A percentile compares a stretch with the other conserved stretches of the same genome.
Evolutionary conservation across 129 eudicot species (phyloP).

Genomic region (Flaveria linearis): DNA sequence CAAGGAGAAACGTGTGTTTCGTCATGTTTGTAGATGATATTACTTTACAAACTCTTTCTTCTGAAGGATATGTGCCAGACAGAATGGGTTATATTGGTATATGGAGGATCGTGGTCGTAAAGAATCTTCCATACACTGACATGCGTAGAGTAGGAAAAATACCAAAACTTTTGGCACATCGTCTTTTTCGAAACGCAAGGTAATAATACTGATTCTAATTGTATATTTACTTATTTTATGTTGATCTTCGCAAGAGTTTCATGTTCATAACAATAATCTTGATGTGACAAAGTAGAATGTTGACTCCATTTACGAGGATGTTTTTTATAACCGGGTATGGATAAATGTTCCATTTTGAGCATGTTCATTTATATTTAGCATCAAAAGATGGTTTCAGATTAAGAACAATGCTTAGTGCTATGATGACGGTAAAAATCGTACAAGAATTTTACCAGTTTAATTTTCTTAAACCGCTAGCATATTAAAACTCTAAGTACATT

Average conservation of each 20-base stretch:
- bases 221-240: not conserved
- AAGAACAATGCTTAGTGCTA: not conserved
- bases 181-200: constrained; percentile 95
- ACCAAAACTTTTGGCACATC: constrained; percentile 88
- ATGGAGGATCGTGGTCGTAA: constrained; percentile 91
- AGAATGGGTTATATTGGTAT: constrained; percentile 85
- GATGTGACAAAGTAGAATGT: not conserved
- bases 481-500: not conserved
- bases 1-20: constrained; percentile 96
- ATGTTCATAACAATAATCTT: constrained; percentile 7
- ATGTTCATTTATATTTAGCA: not conserved
- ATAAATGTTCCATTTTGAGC: not conserved
- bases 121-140: constrained; percentile 88
- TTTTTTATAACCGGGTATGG: not conserved
- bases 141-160: constrained; percentile 99
- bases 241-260: not conserved
- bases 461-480: not conserved
- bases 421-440: not conserved
- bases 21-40: constrained; percentile 93
- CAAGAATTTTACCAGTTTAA: not conserved
- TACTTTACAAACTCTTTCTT: constrained; percentile 75
- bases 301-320: not conserved
- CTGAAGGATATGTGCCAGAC: constrained; percentile 93
- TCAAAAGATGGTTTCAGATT: not conserved
- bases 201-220: constrained; percentile 30